Base-by-base conservation (phyloP, 2,329 filamentous ascomycete species). In the Penicillium sp. region DNA sequence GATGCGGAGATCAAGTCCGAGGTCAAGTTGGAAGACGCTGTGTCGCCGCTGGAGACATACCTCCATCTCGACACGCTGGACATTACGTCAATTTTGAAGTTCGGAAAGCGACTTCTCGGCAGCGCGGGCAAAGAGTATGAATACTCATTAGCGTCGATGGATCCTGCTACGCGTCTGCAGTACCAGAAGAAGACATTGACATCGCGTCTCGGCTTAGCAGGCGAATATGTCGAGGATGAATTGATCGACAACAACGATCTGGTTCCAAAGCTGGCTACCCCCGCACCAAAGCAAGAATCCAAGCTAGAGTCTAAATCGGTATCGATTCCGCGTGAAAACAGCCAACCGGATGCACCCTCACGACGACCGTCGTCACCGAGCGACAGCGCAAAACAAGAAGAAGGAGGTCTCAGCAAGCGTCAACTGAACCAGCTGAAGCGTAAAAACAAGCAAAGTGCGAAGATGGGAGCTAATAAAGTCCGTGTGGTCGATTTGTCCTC, bases 351-450 rank as follows among this genome's bases (percentile, higher is more conserved):
- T 35, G 49, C 61, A 7, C 59, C 62, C 13, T 55, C 66, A 6
- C 60, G 62, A 32, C 56, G 65, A 6, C 57, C 66, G 6, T 59
- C 66, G 23, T 76, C 75, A 3, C 72, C 75, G 9, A 57, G 54
- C 28, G 73, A 76, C 25, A 60, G 65, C 34, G 64, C 70, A 10
- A 71, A 72, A 33, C 62, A 71, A 2, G 84, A 86, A 46, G 84
- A 87, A 55, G 66, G 76, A 3, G 80, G 80, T 2, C 72, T 98
- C 35, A 96, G 92, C 68, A 90, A 92, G 44, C 80, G 92, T 28
- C 92, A 98, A 57, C 77, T 95, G 13, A 98, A 98, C 56, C 86
- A 92, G 35, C 69, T 98, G 7, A 96, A 96, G 65, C 79, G 92
- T 29, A 95, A 96, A 61, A 80, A 88, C 29, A 98, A 96, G 66